Evolutionary conservation across 2,329 filamentous ascomycete species (phyloP), one percentile per base, ranked within the genome.

Genomic region (Periconia macrospinosa): DNA sequence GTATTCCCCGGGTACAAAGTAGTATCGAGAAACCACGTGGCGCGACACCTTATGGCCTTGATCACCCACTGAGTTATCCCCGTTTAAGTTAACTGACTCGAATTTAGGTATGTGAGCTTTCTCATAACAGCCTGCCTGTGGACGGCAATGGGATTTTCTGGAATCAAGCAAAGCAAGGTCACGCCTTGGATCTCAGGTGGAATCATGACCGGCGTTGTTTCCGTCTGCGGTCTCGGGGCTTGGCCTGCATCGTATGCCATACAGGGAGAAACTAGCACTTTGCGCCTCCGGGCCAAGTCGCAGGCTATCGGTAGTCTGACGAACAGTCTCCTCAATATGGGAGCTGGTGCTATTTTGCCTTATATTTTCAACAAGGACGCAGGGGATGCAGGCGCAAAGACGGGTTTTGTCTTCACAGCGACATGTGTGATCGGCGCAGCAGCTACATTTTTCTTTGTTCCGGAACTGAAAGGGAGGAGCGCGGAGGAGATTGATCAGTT

Each of bases 361-460:
- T 75, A 72, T 49, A 60, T 73, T 56, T 67, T 74, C 55, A 76
- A 75, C 46, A 69, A 72, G 1, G 72, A 75, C 45, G 60, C 72
- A 23, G 68, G 56, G 9, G 62, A 75, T 45, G 53, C 71, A 43
- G 51, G 65, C 30, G 74, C 70, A 41, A 76, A 75, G 56, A 66
- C 72, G 20, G 74, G 69, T 0, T 75, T 76, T 56, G 65, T 75
- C 56, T 72, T 68, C 44, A 68, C 65, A 15, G 72, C 67, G 0
- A 53, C 69, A 1, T 61, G 65, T 2, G 48, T 59, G 1, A 30
- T 72, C 2, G 63, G 63, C 14, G 53, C 72, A 3, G 35, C 68
- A 0, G 70, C 70, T 68, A 55, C 63, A 1, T 74, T 59, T 45
- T 64, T 74, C 23, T 60, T 69, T 43, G 57, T 73, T 7, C 73